Conservation (phyloP, 176 grass and related monocot species). For the Neostapfia colusana region DNA sequence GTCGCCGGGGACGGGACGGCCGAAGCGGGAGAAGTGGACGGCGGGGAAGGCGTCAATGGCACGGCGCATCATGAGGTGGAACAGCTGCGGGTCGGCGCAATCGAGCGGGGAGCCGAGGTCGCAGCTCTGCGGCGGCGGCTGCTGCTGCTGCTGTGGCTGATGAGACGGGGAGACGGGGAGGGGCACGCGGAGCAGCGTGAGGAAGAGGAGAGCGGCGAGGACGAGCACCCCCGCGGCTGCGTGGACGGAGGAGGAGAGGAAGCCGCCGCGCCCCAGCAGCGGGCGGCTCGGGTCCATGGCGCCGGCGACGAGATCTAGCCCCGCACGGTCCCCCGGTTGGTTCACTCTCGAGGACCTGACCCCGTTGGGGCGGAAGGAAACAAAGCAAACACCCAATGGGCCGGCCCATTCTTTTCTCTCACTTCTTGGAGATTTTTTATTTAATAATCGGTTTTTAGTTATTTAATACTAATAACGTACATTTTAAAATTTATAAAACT, state of each 20-base stretch:
- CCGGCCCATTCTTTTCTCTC: neutral
- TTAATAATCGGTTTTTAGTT: no score
- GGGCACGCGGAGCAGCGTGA: slow-evolving; percentile 33
- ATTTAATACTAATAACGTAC: no score
- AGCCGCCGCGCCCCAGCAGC: slow-evolving; percentile 9
- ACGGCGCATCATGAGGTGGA: slow-evolving; percentile 66
- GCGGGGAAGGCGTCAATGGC: slow-evolving; percentile 62
- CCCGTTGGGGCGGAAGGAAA: neutral
- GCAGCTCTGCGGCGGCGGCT: slow-evolving; percentile 28
- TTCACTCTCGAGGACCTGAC: neutral
- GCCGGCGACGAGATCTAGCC: slow-evolving; percentile 11
- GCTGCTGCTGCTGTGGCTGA: neutral
- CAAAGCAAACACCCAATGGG: neutral
- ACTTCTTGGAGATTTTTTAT: no score
- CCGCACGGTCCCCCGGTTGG: neutral
- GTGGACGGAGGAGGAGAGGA: slow-evolving; percentile 40
- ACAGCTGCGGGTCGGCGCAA: slow-evolving; percentile 58
- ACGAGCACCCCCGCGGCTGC: slow-evolving; percentile 18
- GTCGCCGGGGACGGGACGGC: slow-evolving; percentile 48
- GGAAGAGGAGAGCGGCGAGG: slow-evolving; percentile 23
- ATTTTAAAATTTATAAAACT: no score
- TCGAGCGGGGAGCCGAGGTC: slow-evolving; percentile 44
- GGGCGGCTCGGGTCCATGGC: slow-evolving; percentile 31
- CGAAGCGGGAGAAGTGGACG: slow-evolving; percentile 77
- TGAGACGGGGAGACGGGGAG: neutral